Evolutionary conservation across 352 stramenopile genomes (phyloP), one percentile per base, ranked within the genome.

Genomic region (Pythium vanterpoolii): DNA sequence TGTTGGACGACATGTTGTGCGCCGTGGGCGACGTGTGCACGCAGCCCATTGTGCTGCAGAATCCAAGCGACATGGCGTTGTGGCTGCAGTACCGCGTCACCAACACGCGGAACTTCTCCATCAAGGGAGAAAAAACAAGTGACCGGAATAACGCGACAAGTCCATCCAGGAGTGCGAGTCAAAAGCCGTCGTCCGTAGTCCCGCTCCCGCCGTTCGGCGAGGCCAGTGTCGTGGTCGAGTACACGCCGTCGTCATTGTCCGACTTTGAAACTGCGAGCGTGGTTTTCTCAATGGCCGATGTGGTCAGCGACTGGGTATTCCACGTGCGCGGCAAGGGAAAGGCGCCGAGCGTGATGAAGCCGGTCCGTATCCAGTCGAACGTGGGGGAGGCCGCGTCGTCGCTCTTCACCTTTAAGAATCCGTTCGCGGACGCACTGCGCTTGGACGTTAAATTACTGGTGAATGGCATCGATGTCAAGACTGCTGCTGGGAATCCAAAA

Each of bases 351-450:
- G 63, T 97, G 8, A 98, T 98, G 90, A 87, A 95, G 51, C 78
- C 79, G 7, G 83, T 89, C 24, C 66, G 75, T 3, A 71, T 93
- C 5, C 66, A 75, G 16, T 77, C 86, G 1, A 84, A 80, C 27
- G 86, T 98, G 1, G 74, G 83, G 34, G 86, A 96, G 60, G 87
- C 81, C 10, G 75, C 81, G 1, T 96, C 79, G 18, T 90, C 84
- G 33, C 78, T 96, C 27, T 96, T 98, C 46, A 79, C 80, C 0
- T 98, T 98, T 61, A 87, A 92, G 47, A 98, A 98, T 57, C 93
- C 94, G 7, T 98, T 98, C 27, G 76, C 79, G 0, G 76, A 90
- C 21, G 64, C 77, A 0, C 63, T 98, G 16, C 59, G 78, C 1
- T 73, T 98, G 0, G 86, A 96, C 19, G 73, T 98, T 2, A 80